A percentile compares a stretch with the other conserved stretches of the same genome.
Evolutionary conservation across 441 rosid species (phyloP).

Genomic region (Syzygium malaccense): DNA sequence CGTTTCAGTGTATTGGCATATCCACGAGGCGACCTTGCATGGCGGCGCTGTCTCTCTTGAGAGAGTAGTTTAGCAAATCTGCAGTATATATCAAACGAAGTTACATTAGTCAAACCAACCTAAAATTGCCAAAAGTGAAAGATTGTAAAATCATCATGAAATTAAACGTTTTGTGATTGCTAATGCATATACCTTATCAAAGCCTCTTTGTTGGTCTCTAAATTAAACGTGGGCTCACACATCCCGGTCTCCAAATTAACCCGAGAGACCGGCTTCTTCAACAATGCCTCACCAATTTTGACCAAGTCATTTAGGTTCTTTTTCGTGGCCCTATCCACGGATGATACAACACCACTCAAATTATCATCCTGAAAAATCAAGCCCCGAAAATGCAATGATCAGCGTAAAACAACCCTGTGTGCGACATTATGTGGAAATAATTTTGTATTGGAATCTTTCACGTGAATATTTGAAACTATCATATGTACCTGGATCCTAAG

Average conservation of each 20-base stretch:
- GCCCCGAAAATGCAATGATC: background rate
- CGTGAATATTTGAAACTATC: background rate
- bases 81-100: background rate
- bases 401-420: background rate
- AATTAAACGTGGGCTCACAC: background rate
- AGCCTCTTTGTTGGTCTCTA: background rate
- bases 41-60: background rate
- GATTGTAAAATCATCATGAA: background rate
- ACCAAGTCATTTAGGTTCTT: background rate
- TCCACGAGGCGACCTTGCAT: background rate
- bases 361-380: background rate
- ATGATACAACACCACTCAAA: background rate
- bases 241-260: background rate
- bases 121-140: background rate
- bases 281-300: background rate
- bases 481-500: conserved; percentile 1
- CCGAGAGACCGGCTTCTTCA: background rate
- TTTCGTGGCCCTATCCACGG: background rate
- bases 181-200: background rate
- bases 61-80: conserved; percentile 2
- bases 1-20: background rate
- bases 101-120: background rate
- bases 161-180: background rate
- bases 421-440: background rate
- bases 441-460: background rate